These are phyloP conservation scores for Fusarium verticillioides DNA, from an alignment of 2,329 filamentous ascomycete species.

Conservation along the genomic window DNA sequence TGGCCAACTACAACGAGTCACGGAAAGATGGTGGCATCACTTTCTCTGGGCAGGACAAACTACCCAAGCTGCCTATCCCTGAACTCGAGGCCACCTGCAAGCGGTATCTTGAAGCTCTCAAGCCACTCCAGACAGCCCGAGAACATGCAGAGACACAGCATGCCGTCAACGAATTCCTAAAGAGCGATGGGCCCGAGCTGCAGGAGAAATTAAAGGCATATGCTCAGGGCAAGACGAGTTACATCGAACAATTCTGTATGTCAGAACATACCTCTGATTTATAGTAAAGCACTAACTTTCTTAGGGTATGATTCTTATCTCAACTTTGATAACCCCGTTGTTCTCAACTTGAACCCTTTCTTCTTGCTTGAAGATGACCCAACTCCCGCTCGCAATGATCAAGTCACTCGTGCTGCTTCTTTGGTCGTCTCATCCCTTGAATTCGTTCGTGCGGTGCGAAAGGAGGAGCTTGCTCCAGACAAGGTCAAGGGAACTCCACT, in stretches of 20 bases:
- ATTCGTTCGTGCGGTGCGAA: slow-evolving; percentile 91
- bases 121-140: slow-evolving; percentile 80
- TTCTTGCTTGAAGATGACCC: slow-evolving; percentile 98
- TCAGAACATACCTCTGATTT: not conserved
- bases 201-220: slow-evolving; percentile 93
- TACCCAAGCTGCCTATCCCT: slow-evolving; percentile 93
- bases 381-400: slow-evolving; percentile 94
- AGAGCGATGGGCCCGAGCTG: slow-evolving; percentile 81
- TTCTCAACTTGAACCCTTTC: slow-evolving; percentile 97
- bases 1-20: slow-evolving; percentile 64
- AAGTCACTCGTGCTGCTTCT: slow-evolving; percentile 93
- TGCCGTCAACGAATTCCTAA: slow-evolving; percentile 85
- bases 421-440: slow-evolving; percentile 89
- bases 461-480: slow-evolving; percentile 92
- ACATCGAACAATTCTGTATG: slow-evolving; percentile 97
- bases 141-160: slow-evolving; percentile 86
- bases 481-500: slow-evolving; percentile 84
- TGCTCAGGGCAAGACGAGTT: slow-evolving; percentile 89
- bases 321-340: slow-evolving; percentile 97
- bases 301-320: slow-evolving; percentile 98
- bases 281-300: slow-evolving; percentile 13
- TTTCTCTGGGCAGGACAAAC: slow-evolving; percentile 86
- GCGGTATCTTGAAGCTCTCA: slow-evolving; percentile 82
- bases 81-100: slow-evolving; percentile 82
- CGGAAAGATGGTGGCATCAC: slow-evolving; percentile 78